These are phyloP conservation scores for Linnemannia exigua DNA, from an alignment of 192 early-diverging fungal species.

Conservation along the genomic window DNA sequence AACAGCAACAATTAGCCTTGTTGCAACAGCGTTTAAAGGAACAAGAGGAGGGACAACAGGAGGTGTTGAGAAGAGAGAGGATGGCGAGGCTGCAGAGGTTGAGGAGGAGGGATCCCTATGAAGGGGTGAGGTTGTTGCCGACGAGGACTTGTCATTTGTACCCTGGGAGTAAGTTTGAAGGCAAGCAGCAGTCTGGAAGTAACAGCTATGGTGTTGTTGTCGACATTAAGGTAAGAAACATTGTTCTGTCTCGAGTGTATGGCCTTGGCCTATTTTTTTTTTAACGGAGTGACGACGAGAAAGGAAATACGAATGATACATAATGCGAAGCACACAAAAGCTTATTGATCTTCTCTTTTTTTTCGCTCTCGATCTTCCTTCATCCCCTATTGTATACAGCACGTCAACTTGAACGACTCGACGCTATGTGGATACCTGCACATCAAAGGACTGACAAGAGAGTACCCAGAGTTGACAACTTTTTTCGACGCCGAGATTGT, in stretches of 20 bases:
- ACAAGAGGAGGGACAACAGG: neutral
- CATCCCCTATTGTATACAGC: conserved; percentile 35
- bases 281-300: neutral
- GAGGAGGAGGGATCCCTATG: conserved; percentile 31
- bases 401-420: conserved; percentile 79
- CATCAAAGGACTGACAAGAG: conserved; percentile 83
- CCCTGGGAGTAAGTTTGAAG: conserved; percentile 73
- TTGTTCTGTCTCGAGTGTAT: neutral
- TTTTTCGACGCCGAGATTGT: conserved; percentile 92
- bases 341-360: neutral
- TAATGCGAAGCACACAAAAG: neutral
- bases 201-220: conserved; percentile 78
- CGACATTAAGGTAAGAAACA: conserved; percentile 74
- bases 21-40: neutral
- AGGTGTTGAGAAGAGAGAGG: neutral
- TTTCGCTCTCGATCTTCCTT: neutral
- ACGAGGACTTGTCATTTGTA: conserved; percentile 66
- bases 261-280: neutral
- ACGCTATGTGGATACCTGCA: conserved; percentile 85
- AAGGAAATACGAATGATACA: neutral
- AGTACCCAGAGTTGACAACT: conserved; percentile 87
- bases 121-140: conserved; percentile 39
- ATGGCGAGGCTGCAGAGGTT: neutral
- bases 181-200: conserved; percentile 73
- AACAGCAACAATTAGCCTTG: neutral